Conservation (phyloP, 441 rosid species). For the Codiaeum variegatum region DNA sequence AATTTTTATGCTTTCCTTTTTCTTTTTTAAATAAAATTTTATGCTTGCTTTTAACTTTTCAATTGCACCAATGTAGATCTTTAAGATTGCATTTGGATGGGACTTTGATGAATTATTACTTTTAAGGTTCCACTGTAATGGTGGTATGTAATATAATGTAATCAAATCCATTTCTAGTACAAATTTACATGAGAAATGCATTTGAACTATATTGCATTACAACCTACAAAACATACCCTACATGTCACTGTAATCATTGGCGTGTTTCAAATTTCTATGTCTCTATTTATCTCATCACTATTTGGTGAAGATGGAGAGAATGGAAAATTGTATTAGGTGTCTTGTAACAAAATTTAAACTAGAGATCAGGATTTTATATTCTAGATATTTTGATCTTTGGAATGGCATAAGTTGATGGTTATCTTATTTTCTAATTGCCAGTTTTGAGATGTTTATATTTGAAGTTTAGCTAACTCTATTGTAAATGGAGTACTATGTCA, state of each 20-base stretch:
- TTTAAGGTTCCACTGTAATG: no score
- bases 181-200: no score
- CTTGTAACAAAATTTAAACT: neutral
- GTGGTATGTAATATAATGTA: no score
- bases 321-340: neutral
- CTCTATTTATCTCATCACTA: neutral
- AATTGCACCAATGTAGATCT: neutral
- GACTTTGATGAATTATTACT: neutral
- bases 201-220: no score
- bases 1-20: neutral
- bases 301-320: neutral
- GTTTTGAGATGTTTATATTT: neutral
- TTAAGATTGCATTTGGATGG: neutral
- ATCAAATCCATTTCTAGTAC: no score
- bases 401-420: slow-evolving; percentile 12
- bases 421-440: neutral
- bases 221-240: no score
- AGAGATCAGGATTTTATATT: neutral
- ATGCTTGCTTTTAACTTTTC: neutral
- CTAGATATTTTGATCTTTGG: neutral
- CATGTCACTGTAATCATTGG: neutral
- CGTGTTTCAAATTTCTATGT: neutral
- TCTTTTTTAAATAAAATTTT: neutral
- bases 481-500: neutral
- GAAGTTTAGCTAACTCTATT: neutral